Conservation (phyloP, 345 rosid species). For the Lepidium africanum region DNA sequence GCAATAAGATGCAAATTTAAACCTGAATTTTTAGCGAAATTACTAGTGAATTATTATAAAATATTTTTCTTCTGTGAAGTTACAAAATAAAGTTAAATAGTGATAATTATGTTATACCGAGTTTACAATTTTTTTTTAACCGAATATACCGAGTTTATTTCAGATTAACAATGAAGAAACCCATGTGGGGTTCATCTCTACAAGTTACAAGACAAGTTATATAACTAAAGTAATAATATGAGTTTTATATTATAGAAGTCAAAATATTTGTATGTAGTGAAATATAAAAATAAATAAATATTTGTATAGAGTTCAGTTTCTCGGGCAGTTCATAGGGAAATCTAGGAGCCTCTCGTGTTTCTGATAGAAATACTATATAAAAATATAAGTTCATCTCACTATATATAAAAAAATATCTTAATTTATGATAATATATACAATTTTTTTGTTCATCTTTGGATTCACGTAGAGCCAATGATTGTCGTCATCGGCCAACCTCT, state of each 20-base stretch:
- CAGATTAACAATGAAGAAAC: conserved; percentile 6
- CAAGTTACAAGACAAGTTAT: not conserved
- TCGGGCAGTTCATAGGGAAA: conserved; percentile 59
- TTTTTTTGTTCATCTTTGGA: conserved; percentile 16
- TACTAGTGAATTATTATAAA: not conserved
- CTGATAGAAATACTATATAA: conserved; percentile 17
- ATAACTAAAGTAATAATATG: not conserved
- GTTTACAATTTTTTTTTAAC: too few species aligned
- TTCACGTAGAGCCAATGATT: conserved; percentile 31
- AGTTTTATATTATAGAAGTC: not conserved
- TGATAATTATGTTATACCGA: not conserved
- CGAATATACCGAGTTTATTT: too few species aligned
- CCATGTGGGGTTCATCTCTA: conserved; percentile 12
- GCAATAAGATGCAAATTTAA: not conserved
- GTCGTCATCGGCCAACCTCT: conserved; percentile 24
- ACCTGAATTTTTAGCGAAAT: not conserved
- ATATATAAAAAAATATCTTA: not conserved
- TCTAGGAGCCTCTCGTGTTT: conserved; percentile 34
- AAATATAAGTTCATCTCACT: not conserved
- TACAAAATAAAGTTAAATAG: not conserved
- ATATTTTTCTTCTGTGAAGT: too few species aligned
- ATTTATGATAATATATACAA: not conserved
- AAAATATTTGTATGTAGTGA: conserved; percentile 18
- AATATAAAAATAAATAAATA: not conserved
- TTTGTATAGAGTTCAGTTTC: conserved; percentile 43